Conservation (phyloP, 2,329 filamentous ascomycete genomes). For the Alternaria panax region DNA sequence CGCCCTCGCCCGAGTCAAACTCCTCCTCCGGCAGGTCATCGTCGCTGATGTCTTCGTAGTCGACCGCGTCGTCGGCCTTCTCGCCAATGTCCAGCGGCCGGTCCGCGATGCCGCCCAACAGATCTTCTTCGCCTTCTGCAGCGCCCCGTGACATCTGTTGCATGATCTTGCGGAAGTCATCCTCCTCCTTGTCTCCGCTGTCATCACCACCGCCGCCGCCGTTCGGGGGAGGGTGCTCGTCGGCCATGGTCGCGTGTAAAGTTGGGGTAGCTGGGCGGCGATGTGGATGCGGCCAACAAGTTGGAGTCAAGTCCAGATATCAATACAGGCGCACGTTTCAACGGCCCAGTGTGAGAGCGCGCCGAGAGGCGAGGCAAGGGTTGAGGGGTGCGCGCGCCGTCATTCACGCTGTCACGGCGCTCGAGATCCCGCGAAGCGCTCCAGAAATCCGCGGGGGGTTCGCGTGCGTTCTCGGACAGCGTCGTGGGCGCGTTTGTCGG, state of each 20-base stretch:
- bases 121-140: conserved; percentile 28
- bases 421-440: conserved; percentile 2
- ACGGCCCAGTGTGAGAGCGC: conserved; percentile 20
- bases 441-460: neutral
- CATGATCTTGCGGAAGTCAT: conserved; percentile 30
- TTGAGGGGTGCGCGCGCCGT: conserved; percentile 27
- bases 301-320: neutral
- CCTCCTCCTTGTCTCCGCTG: conserved; percentile 40
- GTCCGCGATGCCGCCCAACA: conserved; percentile 37
- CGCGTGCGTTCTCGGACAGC: neutral
- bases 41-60: conserved; percentile 90
- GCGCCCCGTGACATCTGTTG: conserved; percentile 29
- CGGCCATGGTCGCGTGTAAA: conserved; percentile 37
- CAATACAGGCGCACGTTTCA: conserved; percentile 9
- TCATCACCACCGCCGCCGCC: conserved; percentile 15
- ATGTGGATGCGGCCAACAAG: neutral
- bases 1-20: conserved; percentile 29
- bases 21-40: conserved; percentile 85
- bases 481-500: neutral
- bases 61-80: conserved; percentile 91
- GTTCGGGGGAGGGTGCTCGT: conserved; percentile 20
- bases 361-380: conserved; percentile 23
- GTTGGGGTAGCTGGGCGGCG: conserved; percentile 1
- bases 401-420: conserved; percentile 29
- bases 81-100: conserved; percentile 61